Conservation (phyloP, 1,284 basidiomycete genomes). For the Ceratobasidium sp. region DNA sequence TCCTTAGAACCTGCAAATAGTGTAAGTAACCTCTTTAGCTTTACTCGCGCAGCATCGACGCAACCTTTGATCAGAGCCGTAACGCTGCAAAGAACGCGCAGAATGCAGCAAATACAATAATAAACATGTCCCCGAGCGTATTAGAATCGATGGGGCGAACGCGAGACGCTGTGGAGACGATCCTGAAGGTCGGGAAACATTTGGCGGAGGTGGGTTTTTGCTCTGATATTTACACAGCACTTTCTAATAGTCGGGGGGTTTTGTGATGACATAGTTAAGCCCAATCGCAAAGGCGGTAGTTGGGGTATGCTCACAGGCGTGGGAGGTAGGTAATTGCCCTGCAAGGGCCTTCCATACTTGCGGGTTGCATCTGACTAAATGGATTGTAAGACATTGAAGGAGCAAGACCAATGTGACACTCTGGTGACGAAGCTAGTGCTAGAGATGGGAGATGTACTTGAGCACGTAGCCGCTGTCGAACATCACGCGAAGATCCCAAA, state of each 20-base stretch:
- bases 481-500: neutral
- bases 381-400: neutral
- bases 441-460: conserved; percentile 1
- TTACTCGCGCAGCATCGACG: no score
- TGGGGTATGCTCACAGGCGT: neutral
- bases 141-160: conserved; percentile 12
- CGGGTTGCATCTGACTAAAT: neutral
- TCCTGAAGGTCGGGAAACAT: neutral
- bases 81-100: neutral
- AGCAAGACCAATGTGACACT: conserved; percentile 14
- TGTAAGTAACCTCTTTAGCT: no score
- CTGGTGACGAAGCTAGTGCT: neutral
- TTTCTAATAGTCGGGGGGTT: neutral
- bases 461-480: neutral
- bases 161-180: neutral
- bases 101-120: no score
- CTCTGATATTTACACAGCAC: neutral
- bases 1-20: neutral
- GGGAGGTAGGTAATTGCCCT: conserved; percentile 3
- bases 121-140: neutral
- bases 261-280: neutral
- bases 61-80: no score
- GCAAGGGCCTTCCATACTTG: no score
- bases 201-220: neutral
- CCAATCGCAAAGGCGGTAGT: neutral